A percentile compares a stretch with the other conserved stretches of the same genome.
Conservation (phyloP, 805 yeast genomes). For the Candida maesae region DNA sequence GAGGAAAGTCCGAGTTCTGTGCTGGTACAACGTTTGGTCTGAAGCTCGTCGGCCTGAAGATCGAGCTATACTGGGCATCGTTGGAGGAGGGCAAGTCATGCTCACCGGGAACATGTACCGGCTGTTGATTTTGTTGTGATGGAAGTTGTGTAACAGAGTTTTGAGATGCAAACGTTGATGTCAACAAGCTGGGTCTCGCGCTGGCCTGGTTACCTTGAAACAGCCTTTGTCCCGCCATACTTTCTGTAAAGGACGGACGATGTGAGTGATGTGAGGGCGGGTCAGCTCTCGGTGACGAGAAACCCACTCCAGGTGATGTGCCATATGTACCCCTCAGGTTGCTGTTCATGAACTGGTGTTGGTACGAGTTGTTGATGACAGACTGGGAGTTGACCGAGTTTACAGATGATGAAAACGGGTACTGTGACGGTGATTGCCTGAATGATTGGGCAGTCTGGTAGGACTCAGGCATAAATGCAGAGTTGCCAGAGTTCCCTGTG, state of each 20-base stretch:
- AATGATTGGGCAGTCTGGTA: constrained; percentile 27
- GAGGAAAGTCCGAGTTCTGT: not conserved
- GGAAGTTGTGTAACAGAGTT: constrained; percentile 13
- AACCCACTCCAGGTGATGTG: constrained; percentile 23
- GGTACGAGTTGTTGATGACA: constrained; percentile 14
- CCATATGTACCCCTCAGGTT: constrained; percentile 20
- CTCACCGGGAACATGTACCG: constrained; percentile 2
- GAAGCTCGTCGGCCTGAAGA: constrained; percentile 1
- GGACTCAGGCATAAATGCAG: constrained; percentile 22
- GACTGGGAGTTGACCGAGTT: constrained; percentile 23
- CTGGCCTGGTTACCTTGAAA: constrained; percentile 10
- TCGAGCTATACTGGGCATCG: not conserved
- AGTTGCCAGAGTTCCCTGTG: constrained; percentile 6
- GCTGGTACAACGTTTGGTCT: not conserved
- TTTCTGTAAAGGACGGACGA: constrained; percentile 18
- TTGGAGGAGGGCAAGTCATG: no score
- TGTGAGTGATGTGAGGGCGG: constrained; percentile 18
- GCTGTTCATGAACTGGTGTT: constrained; percentile 22
- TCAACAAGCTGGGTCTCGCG: constrained; percentile 28
- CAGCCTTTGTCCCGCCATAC: constrained; percentile 6
- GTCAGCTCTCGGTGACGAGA: constrained; percentile 26
- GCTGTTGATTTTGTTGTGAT: constrained; percentile 1
- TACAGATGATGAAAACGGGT: constrained; percentile 25
- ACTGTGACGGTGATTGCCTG: constrained; percentile 19
- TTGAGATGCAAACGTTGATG: constrained; percentile 30